phyloP scores from a whole-genome alignment of 371 early-diverging fungal species.

The Mortierella sp. region DNA sequence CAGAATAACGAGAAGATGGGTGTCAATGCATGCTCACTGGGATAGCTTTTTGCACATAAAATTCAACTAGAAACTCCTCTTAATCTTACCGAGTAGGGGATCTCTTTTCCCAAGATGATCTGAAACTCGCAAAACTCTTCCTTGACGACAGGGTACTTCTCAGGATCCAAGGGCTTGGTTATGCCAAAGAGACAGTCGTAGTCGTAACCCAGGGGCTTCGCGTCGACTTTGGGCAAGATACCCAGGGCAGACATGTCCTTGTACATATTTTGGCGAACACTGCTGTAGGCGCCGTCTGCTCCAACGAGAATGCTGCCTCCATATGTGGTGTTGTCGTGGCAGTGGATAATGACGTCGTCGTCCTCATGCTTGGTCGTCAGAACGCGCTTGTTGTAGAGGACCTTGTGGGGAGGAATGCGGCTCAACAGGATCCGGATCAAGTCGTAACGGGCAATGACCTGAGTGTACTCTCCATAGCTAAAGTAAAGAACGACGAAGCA shows the following conservation, averaged over 20 bases:
- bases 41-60: not conserved
- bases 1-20: not conserved
- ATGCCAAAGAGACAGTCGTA: conserved; percentile 28
- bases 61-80: not conserved
- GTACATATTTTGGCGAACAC: conserved; percentile 26
- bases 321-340: conserved; percentile 13
- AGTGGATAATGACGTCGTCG: conserved; percentile 9
- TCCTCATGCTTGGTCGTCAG: conserved; percentile 18
- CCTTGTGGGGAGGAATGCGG: conserved; percentile 12
- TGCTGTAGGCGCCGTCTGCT: conserved; percentile 28
- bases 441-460: conserved; percentile 15
- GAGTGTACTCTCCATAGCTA: conserved; percentile 11
- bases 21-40: not conserved
- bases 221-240: conserved; percentile 13
- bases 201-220: conserved; percentile 4
- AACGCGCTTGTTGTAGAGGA: conserved; percentile 22
- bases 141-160: conserved; percentile 16
- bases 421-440: conserved; percentile 11
- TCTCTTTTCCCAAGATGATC: conserved; percentile 6
- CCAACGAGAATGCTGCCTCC: conserved; percentile 24
- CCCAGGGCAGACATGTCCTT: not conserved
- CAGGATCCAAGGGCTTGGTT: conserved; percentile 8
- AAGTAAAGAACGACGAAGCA: not conserved
- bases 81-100: conserved; percentile 21
- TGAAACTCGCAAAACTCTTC: conserved; percentile 24